Base-by-base conservation (phyloP, 2,329 filamentous ascomycete genomes). In the Aspergillus costaricaensis region DNA sequence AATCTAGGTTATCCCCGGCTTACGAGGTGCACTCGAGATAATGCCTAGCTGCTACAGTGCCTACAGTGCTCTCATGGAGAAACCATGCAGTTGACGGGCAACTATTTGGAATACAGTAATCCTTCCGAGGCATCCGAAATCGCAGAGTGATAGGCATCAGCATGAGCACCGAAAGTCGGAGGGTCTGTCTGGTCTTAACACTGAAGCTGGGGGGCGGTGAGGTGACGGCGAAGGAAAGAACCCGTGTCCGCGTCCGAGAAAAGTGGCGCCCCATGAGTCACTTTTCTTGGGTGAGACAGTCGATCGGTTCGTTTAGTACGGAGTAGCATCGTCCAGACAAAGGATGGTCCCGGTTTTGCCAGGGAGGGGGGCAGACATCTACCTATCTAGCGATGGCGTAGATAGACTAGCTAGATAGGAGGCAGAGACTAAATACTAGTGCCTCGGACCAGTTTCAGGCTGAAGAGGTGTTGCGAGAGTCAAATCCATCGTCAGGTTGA, bases 261-360 rank as follows among this genome's bases (percentile, higher is more conserved):
- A 36, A 55, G 39, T 55, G 53, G 39, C 41, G 53, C 53, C 21
- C 6, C n/a, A 55, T 55, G 53, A 55, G 53, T 55, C 53, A 55
- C 39, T 47, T n/a, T 41, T 19, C 38, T 47, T 30, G 23, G 32
- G 32, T 36, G 32, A 36, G 32, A 36, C 32, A 36, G 32, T 36
- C 32, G 32, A 36, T 36, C 32, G 32, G 32, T 36, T 36, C 32
- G 32, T 36, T 14, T 36, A 36, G 32, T 36, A 36, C 12, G 32
- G 12, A 36, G 32, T 36, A 36, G 32, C 32, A 36, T 14, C 32
- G 10, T 14, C 32, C 32, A 36, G 32, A 15, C 32, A 36, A 36
- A 36, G 32, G 32, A 36, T 2, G 12, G 32, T 36, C 12, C 32
- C 32, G 1, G 5, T 36, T 36, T 36, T 1, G 32, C 32, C 32